A percentile compares a stretch with the other conserved stretches of the same genome.
These are phyloP conservation scores for Barnettozyma pratensis DNA, from an alignment of 805 yeast genomes.

Conservation along the genomic window DNA sequence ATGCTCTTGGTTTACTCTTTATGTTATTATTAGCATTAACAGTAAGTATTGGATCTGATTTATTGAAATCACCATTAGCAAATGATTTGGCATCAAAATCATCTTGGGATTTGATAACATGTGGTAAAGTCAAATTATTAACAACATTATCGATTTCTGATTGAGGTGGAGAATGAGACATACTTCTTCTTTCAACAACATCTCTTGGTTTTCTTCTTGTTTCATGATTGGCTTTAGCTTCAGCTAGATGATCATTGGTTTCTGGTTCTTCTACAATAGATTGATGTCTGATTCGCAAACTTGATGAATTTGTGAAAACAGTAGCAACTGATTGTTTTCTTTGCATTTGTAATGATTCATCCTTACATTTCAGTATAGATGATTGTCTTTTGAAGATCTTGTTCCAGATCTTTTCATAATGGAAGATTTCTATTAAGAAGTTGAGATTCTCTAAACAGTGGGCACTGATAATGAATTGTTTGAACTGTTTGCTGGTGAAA, in stretches of 20 bases:
- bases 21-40: background rate
- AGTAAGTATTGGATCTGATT: too few relatives aligned
- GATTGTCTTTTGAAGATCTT: constrained; percentile 26
- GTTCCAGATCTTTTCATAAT: constrained; percentile 41
- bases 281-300: constrained; percentile 12
- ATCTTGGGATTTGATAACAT: constrained; percentile 12
- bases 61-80: constrained; percentile 8
- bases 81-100: constrained; percentile 21
- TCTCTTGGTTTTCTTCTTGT: background rate
- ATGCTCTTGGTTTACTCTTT: background rate
- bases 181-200: background rate
- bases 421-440: constrained; percentile 40
- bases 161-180: constrained; percentile 1
- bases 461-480: constrained; percentile 29
- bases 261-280: constrained; percentile 19
- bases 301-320: constrained; percentile 14
- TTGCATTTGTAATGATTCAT: constrained; percentile 12
- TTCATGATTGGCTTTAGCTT: too few relatives aligned
- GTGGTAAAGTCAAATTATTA: constrained; percentile 10
- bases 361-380: constrained; percentile 28
- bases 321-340: constrained; percentile 21
- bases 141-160: constrained; percentile 2
- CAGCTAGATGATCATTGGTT: too few relatives aligned
- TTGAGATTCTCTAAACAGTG: constrained; percentile 43
- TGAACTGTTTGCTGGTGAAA: constrained; percentile 25